phyloP scores from a whole-genome alignment of 2,329 filamentous ascomycete species.

The Gyromitra esculenta region DNA sequence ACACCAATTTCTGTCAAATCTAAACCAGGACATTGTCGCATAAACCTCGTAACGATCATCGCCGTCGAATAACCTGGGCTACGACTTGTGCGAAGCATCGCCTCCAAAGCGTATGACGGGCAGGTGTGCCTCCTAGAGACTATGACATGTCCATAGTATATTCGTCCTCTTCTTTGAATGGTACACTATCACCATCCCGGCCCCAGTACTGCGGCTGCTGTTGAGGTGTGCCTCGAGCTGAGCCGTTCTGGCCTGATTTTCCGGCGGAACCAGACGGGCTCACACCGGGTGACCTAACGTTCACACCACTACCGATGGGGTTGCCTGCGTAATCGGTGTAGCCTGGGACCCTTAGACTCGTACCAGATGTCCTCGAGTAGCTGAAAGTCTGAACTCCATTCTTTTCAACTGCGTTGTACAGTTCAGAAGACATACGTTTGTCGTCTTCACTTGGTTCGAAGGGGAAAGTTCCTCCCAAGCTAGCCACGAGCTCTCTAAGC shows the following conservation, averaged over 20 bases:
- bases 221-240: slow-evolving; percentile 51
- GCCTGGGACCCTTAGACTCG: slow-evolving; percentile 87
- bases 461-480: slow-evolving; percentile 78
- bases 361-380: slow-evolving; percentile 85
- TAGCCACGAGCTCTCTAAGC: slow-evolving; percentile 77
- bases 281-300: slow-evolving; percentile 65
- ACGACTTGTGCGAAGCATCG: slow-evolving; percentile 27
- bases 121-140: slow-evolving; percentile 62
- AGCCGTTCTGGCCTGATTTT: slow-evolving; percentile 52
- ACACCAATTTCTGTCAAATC: slow-evolving; percentile 31
- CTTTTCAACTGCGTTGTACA: slow-evolving; percentile 84
- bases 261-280: slow-evolving; percentile 50
- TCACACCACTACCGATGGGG: slow-evolving; percentile 66
- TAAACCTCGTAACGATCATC: slow-evolving; percentile 33
- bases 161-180: slow-evolving; percentile 95
- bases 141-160: slow-evolving; percentile 75
- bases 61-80: slow-evolving; percentile 36
- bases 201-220: slow-evolving; percentile 75
- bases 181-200: slow-evolving; percentile 72
- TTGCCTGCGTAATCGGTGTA: slow-evolving; percentile 93
- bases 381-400: slow-evolving; percentile 77
- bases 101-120: slow-evolving; percentile 22
- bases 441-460: slow-evolving; percentile 91
- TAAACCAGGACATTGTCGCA: slow-evolving; percentile 23
- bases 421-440: slow-evolving; percentile 92